Percentiles rank a stretch among this genome's conserved stretches.
These are phyloP conservation scores for Tetrahymena borealis DNA, from an alignment of 73 alveolate genomes.

Conservation along the genomic window DNA sequence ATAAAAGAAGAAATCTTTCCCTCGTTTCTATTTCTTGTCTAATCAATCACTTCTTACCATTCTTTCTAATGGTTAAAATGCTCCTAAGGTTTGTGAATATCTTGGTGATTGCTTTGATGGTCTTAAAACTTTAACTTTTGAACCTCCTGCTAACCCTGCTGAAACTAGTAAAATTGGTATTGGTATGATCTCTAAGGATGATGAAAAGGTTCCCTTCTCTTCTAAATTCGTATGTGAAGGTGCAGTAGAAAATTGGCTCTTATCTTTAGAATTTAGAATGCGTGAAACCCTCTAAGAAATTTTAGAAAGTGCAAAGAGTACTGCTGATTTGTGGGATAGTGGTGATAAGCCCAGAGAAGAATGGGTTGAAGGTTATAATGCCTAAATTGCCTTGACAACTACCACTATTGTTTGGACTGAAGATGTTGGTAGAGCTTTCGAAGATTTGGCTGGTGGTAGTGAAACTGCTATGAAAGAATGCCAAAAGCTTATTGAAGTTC, in stretches of 20 bases:
- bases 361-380: constrained; percentile 98
- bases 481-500: constrained; percentile 85
- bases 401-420: constrained; percentile 99
- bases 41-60: constrained; percentile 98
- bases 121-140: constrained; percentile 89
- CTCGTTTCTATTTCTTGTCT: constrained; percentile 99
- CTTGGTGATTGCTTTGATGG: constrained; percentile 99
- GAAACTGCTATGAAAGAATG: constrained; percentile 98
- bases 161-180: constrained; percentile 52
- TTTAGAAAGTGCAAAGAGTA: constrained; percentile 78
- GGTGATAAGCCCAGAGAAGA: constrained; percentile 93
- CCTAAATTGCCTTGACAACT: constrained; percentile 94
- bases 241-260: constrained; percentile 95
- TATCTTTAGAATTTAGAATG: constrained; percentile 87
- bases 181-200: constrained; percentile 65
- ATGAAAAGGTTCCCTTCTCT: constrained; percentile 86
- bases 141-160: constrained; percentile 50
- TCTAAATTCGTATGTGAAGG: constrained; percentile 85
- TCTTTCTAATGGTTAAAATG: constrained; percentile 97
- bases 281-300: constrained; percentile 78
- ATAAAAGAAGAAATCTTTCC: constrained; percentile 96
- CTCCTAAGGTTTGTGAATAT: constrained; percentile 92
- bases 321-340: constrained; percentile 89
- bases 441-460: constrained; percentile 95
- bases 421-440: constrained; percentile 96